phyloP scores from a whole-genome alignment of 352 stramenopile species.

The Globisporangium iwayamae region DNA sequence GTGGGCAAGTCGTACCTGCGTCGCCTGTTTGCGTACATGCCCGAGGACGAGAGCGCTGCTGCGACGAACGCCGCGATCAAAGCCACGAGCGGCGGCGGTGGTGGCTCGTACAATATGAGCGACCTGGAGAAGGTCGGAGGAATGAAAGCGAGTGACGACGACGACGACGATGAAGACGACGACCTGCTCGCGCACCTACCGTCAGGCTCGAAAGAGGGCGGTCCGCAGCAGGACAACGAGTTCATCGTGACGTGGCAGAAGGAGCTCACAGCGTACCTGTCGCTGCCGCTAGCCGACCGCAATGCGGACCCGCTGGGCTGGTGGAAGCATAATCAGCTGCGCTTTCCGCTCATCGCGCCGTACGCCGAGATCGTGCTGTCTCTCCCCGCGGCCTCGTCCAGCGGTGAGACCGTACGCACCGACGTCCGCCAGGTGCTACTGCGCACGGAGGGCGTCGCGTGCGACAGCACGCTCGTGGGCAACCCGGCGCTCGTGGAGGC shows the following conservation, averaged over 20 bases:
- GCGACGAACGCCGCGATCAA: conserved; percentile 21
- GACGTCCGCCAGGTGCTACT: conserved; percentile 54
- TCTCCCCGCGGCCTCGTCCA: conserved; percentile 59
- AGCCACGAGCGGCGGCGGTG: conserved; percentile 10
- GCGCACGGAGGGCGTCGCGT: conserved; percentile 42
- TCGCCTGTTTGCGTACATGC: conserved; percentile 42
- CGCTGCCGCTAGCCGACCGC: conserved; percentile 63
- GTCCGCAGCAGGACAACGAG: conserved; percentile 37
- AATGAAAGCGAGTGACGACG: conserved; percentile 14
- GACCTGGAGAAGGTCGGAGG: conserved; percentile 24
- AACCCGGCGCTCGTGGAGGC: conserved; percentile 61
- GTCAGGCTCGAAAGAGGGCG: conserved; percentile 43
- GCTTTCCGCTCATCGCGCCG: conserved; percentile 71
- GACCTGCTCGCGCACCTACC: conserved; percentile 66
- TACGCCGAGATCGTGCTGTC: conserved; percentile 75
- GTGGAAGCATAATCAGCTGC: conserved; percentile 79
- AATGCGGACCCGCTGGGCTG: conserved; percentile 70
- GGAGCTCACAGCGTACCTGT: conserved; percentile 69
- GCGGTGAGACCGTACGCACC: conserved; percentile 45
- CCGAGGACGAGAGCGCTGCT: conserved; percentile 23
- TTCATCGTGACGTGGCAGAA: conserved; percentile 69
- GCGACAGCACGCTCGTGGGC: conserved; percentile 39
- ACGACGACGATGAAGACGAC: conserved; percentile 71
- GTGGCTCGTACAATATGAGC: conserved; percentile 17
- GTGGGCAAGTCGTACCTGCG: conserved; percentile 55